Conservation (phyloP, 345 rosid species). For the Pugionium dolabratum region DNA sequence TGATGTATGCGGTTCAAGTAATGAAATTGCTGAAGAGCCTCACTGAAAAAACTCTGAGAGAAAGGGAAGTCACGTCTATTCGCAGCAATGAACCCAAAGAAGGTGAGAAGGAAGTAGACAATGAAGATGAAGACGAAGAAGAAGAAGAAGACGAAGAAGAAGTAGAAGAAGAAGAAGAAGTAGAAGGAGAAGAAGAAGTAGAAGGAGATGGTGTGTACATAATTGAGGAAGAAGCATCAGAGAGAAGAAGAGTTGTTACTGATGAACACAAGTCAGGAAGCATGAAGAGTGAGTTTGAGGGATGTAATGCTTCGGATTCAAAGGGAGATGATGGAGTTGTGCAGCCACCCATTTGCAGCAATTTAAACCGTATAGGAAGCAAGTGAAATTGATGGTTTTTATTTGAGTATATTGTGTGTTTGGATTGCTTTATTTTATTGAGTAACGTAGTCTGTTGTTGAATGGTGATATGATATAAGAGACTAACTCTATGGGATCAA, state of each 20-base stretch:
- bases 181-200: conserved; percentile 2
- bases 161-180: not conserved
- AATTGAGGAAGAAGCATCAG: conserved; percentile 23
- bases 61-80: conserved; percentile 40
- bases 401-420: conserved; percentile 11
- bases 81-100: conserved; percentile 20
- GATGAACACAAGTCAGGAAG: conserved; percentile 28
- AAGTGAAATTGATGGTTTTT: conserved; percentile 15
- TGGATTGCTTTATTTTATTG: conserved; percentile 25
- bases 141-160: not conserved
- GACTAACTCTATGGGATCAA: conserved; percentile 19
- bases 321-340: conserved; percentile 15
- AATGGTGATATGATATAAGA: conserved; percentile 26
- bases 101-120: not conserved
- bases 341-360: conserved; percentile 20
- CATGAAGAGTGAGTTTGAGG: conserved; percentile 23
- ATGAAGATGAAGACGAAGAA: conserved; percentile 7
- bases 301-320: conserved; percentile 14
- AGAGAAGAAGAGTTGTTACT: conserved; percentile 10
- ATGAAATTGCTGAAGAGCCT: conserved; percentile 93
- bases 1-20: conserved; percentile 98
- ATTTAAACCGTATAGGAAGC: conserved; percentile 20
- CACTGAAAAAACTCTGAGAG: conserved; percentile 58
- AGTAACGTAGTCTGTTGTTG: conserved; percentile 28
- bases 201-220: conserved; percentile 34